Percentiles rank a stretch among this genome's conserved stretches.
Evolutionary conservation across 2,329 filamentous ascomycete species (phyloP).

Genomic region (Chrysoporthe austroafricana): DNA sequence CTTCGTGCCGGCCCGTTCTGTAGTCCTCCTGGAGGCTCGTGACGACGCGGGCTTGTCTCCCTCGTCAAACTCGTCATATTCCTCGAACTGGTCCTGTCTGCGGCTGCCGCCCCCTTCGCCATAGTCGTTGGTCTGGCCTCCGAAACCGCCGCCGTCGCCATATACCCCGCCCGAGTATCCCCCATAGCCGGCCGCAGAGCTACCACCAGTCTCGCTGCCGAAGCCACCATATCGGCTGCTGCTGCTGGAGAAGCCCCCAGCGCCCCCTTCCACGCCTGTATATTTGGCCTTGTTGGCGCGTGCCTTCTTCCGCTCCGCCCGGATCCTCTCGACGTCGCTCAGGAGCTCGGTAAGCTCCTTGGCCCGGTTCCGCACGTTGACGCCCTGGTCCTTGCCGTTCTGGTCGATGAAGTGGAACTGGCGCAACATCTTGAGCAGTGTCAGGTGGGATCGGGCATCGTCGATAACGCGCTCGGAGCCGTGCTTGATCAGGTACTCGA

Average conservation of each 20-base stretch:
- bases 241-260: slow-evolving; percentile 57
- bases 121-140: slow-evolving; percentile 75
- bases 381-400: slow-evolving; percentile 97
- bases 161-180: slow-evolving; percentile 77
- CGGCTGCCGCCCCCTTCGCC: slow-evolving; percentile 61
- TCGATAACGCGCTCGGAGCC: slow-evolving; percentile 97
- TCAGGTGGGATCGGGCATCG: slow-evolving; percentile 92
- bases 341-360: slow-evolving; percentile 96
- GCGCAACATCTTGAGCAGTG: slow-evolving; percentile 94
- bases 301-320: slow-evolving; percentile 85
- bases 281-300: slow-evolving; percentile 91
- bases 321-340: slow-evolving; percentile 86
- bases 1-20: slow-evolving; percentile 50
- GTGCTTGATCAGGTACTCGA: slow-evolving; percentile 96
- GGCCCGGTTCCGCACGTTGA: slow-evolving; percentile 95
- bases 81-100: slow-evolving; percentile 78
- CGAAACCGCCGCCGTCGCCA: slow-evolving; percentile 94
- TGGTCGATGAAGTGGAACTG: slow-evolving; percentile 97
- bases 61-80: slow-evolving; percentile 96
- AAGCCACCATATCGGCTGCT: slow-evolving; percentile 81
- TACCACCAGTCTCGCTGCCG: slow-evolving; percentile 80
- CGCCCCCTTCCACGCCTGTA: slow-evolving; percentile 86
- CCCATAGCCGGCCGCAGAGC: slow-evolving; percentile 64
- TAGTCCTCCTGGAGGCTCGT: slow-evolving; percentile 41
- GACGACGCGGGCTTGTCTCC: slow-evolving; percentile 54